Conservation (phyloP, 306 rosid species). For the Dalbergia cochinchinensis region DNA sequence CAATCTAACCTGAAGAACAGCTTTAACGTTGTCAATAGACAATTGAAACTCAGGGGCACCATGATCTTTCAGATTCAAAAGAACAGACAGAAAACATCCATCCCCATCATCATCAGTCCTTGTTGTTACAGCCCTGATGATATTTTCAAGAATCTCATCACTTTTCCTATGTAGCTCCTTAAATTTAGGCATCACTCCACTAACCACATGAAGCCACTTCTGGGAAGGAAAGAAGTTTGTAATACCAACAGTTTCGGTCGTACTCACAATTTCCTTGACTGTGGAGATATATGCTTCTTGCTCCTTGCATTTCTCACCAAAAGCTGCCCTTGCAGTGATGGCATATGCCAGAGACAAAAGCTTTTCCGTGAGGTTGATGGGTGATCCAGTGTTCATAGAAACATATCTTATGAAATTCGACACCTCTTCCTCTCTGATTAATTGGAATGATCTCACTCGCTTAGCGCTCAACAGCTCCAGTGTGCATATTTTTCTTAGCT, state of each 20-base stretch:
- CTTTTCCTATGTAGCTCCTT: neutral
- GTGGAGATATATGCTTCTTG: neutral
- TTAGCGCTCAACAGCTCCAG: neutral
- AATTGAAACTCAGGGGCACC: constrained; percentile 21
- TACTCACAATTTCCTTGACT: neutral
- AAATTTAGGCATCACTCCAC: constrained; percentile 25
- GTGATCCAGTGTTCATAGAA: neutral
- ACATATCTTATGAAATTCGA: neutral
- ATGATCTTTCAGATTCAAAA: constrained; percentile 26
- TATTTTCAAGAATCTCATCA: constrained; percentile 39
- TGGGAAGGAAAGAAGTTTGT: constrained; percentile 47
- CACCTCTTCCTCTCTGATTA: neutral
- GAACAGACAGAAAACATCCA: constrained; percentile 28
- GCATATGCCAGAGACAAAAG: neutral
- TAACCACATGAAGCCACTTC: constrained; percentile 26
- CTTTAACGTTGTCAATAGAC: constrained; percentile 40
- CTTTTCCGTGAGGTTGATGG: neutral
- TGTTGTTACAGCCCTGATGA: constrained; percentile 11
- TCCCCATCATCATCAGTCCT: neutral
- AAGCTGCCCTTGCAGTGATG: constrained; percentile 5
- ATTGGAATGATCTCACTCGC: neutral
- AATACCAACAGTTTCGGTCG: neutral
- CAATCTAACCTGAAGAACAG: constrained; percentile 35
- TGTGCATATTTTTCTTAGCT: neutral
- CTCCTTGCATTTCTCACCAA: constrained; percentile 20